phyloP scores from a whole-genome alignment of 306 rosid genomes.

The Geum urbanum region DNA sequence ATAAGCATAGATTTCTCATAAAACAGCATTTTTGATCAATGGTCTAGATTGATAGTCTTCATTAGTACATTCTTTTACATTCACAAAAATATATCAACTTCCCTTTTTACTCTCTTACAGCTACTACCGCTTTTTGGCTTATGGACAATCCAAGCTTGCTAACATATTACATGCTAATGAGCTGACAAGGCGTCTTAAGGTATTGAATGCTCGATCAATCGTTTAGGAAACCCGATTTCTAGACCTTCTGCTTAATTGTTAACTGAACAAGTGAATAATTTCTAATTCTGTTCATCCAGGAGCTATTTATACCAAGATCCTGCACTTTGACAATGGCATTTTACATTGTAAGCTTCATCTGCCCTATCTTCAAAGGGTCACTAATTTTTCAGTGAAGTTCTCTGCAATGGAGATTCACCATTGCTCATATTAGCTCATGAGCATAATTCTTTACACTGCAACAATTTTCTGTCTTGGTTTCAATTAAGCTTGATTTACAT shows the following conservation, averaged over 20 bases:
- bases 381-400: too few species aligned
- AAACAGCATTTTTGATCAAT: too few species aligned
- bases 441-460: background rate
- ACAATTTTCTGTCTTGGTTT: background rate
- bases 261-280: background rate
- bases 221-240: too few species aligned
- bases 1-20: too few species aligned
- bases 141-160: conserved; percentile 82
- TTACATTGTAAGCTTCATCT: too few species aligned
- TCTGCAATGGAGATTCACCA: too few species aligned
- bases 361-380: too few species aligned
- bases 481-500: background rate
- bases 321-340: background rate
- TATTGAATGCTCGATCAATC: background rate
- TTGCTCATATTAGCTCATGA: background rate
- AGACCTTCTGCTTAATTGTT: too few species aligned
- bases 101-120: conserved; percentile 26
- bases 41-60: too few species aligned
- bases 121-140: conserved; percentile 44
- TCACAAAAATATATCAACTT: too few species aligned
- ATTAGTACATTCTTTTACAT: too few species aligned
- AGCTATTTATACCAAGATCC: conserved; percentile 17
- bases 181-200: conserved; percentile 79
- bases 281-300: conserved; percentile 30
- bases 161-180: conserved; percentile 74